phyloP scores from a whole-genome alignment of 805 yeast species.

The Myxozyma vanderwaltii region DNA sequence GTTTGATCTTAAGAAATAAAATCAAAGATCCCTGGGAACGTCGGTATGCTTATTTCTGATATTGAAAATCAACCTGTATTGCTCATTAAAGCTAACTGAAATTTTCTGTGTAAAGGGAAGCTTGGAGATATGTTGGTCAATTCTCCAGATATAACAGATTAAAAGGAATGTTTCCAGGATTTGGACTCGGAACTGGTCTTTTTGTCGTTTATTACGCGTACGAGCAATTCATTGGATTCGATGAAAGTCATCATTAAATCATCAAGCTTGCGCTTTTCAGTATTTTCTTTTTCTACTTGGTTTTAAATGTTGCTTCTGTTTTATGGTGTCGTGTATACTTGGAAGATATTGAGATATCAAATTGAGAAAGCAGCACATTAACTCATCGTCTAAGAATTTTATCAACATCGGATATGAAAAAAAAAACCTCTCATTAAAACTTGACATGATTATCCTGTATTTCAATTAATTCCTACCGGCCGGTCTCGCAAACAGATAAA shows the following conservation, averaged over 20 bases:
- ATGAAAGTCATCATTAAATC: constrained; percentile 8
- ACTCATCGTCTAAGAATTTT: too few species aligned
- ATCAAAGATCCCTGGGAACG: constrained; percentile 55
- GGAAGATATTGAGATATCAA: too few species aligned
- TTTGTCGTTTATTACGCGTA: constrained; percentile 65
- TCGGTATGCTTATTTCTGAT: too few species aligned
- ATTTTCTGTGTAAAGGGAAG: constrained; percentile 56
- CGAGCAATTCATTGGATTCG: constrained; percentile 46
- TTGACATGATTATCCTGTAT: too few species aligned
- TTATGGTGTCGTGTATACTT: too few species aligned
- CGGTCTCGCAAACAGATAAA: too few species aligned
- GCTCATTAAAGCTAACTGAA: constrained; percentile 4
- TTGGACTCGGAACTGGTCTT: constrained; percentile 76
- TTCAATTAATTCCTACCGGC: too few species aligned
- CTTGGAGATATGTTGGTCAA: constrained; percentile 87
- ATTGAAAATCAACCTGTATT: too few species aligned
- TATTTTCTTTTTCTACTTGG: neutral
- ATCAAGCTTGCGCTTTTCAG: neutral
- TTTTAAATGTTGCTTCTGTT: neutral
- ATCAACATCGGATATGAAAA: too few species aligned
- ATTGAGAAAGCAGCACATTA: too few species aligned
- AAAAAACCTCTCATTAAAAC: too few species aligned
- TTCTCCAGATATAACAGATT: constrained; percentile 71
- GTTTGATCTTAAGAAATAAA: constrained; percentile 15
- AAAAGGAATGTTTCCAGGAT: constrained; percentile 75